phyloP scores from a whole-genome alignment of 179 eudicot species.

The Beta macrorhiza region DNA sequence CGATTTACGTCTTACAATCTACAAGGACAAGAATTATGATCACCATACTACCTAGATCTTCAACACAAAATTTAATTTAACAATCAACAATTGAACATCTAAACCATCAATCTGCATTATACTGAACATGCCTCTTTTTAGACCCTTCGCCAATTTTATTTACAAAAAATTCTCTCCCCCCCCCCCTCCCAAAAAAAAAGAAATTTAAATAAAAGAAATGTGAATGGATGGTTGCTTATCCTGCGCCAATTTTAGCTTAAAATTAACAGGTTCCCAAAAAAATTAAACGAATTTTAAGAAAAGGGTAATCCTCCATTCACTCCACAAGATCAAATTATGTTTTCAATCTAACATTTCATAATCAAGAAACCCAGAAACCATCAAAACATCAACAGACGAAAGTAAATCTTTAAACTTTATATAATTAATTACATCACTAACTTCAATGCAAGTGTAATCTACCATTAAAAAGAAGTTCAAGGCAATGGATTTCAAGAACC shows the following conservation, averaged over 20 bases:
- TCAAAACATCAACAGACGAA: background rate
- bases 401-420: background rate
- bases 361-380: background rate
- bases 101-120: constrained; percentile 3
- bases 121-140: too few relatives aligned
- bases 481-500: background rate
- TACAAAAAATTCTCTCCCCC: too few relatives aligned
- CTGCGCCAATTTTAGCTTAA: too few relatives aligned
- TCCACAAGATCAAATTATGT: background rate
- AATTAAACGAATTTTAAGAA: background rate
- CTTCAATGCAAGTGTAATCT: background rate
- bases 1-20: too few relatives aligned
- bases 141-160: too few relatives aligned
- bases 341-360: background rate
- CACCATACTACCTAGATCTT: too few relatives aligned
- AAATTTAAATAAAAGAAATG: too few relatives aligned
- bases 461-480: background rate
- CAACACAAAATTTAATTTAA: too few relatives aligned
- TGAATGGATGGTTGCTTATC: too few relatives aligned
- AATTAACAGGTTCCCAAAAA: background rate
- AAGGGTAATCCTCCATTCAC: background rate
- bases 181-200: too few relatives aligned
- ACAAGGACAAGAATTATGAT: too few relatives aligned
- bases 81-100: background rate
- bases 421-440: background rate